Conservation (phyloP, 306 rosid genomes). For the Sicyos baderoa region DNA sequence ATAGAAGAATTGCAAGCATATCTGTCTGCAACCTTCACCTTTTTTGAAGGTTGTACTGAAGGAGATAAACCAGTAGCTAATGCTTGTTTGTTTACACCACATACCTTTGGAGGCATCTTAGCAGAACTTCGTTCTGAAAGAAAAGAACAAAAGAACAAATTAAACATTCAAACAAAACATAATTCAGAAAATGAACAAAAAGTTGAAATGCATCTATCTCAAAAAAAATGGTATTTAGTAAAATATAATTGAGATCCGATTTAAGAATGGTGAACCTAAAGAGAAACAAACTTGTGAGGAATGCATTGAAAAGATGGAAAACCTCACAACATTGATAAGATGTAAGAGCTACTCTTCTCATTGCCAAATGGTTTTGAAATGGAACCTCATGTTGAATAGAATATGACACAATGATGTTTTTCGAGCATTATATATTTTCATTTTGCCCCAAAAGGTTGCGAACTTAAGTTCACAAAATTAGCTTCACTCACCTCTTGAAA, state of each 20-base stretch:
- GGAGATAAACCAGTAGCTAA: neutral
- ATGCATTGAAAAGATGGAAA: too few relatives aligned
- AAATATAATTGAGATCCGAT: too few relatives aligned
- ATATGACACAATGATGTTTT: neutral
- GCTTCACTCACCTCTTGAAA: neutral
- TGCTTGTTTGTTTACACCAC: slow-evolving; percentile 3
- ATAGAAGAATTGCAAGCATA: slow-evolving; percentile 4
- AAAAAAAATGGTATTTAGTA: neutral
- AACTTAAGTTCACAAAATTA: neutral
- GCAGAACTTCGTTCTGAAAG: slow-evolving; percentile 5
- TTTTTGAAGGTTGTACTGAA: neutral
- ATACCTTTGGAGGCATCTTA: slow-evolving; percentile 7
- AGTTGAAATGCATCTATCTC: neutral
- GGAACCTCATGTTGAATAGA: neutral
- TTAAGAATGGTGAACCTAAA: too few relatives aligned
- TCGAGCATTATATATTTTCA: neutral
- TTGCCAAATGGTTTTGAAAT: too few relatives aligned
- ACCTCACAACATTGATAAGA: too few relatives aligned
- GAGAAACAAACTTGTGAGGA: too few relatives aligned
- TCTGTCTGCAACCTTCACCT: neutral
- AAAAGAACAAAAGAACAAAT: neutral
- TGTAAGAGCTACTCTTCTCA: too few relatives aligned
- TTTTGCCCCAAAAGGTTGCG: neutral
- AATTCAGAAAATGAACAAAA: neutral
- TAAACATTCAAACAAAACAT: neutral